phyloP scores from a whole-genome alignment of 169 alveolate species.

The Eimeria acervulina region DNA sequence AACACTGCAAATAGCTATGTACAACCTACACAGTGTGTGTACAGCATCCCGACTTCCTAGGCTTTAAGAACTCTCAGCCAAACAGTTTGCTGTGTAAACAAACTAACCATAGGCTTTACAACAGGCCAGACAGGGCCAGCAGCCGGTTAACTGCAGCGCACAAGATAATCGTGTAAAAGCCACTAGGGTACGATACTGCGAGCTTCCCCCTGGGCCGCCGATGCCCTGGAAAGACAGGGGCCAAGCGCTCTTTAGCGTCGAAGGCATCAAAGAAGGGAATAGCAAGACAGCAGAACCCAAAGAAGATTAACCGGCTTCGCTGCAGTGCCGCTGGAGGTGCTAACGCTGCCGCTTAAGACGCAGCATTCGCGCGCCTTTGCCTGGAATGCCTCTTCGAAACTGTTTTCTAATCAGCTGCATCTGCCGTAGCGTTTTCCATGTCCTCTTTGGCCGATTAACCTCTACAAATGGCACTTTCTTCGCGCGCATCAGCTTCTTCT shows the following conservation, averaged over 20 bases:
- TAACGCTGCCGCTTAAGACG: conserved; percentile 56
- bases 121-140: not conserved
- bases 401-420: conserved; percentile 27
- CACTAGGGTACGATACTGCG: too few relatives aligned
- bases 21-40: too few relatives aligned
- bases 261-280: not conserved
- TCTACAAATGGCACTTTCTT: conserved; percentile 80
- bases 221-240: not conserved
- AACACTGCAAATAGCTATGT: too few relatives aligned
- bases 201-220: not conserved
- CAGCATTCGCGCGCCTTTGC: conserved; percentile 73
- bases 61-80: too few relatives aligned
- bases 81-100: too few relatives aligned
- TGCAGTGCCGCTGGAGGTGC: not conserved
- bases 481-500: conserved; percentile 74
- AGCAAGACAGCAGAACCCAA: not conserved
- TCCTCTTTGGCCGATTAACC: conserved; percentile 51
- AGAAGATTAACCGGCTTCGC: not conserved
- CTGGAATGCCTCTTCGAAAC: conserved; percentile 62
- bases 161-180: too few relatives aligned
- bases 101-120: not conserved
- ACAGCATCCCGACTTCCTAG: too few relatives aligned
- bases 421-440: conserved; percentile 75
- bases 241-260: not conserved
- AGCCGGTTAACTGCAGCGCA: too few relatives aligned